phyloP scores from a whole-genome alignment of 2,329 filamentous ascomycete genomes.

The Cladosporium sp. region DNA sequence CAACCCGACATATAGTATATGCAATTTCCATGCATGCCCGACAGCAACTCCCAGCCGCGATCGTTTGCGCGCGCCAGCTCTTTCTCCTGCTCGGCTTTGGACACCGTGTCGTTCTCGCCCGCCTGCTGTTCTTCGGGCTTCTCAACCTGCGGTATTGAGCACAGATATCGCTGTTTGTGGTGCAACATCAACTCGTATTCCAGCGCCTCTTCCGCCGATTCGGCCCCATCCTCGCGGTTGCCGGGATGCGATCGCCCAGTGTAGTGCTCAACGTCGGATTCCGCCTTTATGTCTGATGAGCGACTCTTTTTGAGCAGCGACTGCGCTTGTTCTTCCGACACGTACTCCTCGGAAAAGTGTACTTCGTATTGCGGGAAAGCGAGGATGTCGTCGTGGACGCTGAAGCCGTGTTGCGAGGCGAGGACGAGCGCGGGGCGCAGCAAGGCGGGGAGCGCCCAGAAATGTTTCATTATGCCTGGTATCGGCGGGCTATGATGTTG shows the following conservation, averaged over 20 bases:
- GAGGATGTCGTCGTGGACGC: conserved; percentile 79
- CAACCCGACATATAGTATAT: conserved; percentile 81
- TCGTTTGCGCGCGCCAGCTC: conserved; percentile 72
- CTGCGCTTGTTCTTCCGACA: conserved; percentile 64
- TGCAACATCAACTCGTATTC: conserved; percentile 71
- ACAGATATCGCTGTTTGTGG: conserved; percentile 68
- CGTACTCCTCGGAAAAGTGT: conserved; percentile 62
- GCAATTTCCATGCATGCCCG: conserved; percentile 70
- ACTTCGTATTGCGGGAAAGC: conserved; percentile 85
- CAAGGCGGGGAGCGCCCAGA: conserved; percentile 44
- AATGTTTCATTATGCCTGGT: conserved; percentile 35
- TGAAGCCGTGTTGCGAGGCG: conserved; percentile 58
- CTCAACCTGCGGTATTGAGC: conserved; percentile 68
- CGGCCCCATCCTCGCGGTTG: conserved; percentile 10
- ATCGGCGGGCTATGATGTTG: not conserved
- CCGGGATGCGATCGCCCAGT: not conserved
- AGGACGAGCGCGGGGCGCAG: conserved; percentile 42
- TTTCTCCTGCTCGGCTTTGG: conserved; percentile 63
- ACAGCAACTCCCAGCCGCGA: conserved; percentile 73
- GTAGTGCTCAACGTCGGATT: conserved; percentile 3
- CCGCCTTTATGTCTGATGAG: not conserved
- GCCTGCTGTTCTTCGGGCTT: conserved; percentile 33
- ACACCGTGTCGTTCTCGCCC: conserved; percentile 25
- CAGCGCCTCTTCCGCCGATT: conserved; percentile 15
- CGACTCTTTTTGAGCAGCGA: conserved; percentile 44